Percentiles rank a stretch among this genome's conserved stretches.
These are phyloP conservation scores for Bipolaris oryzae DNA, from an alignment of 2,329 filamentous ascomycete species.

Conservation along the genomic window DNA sequence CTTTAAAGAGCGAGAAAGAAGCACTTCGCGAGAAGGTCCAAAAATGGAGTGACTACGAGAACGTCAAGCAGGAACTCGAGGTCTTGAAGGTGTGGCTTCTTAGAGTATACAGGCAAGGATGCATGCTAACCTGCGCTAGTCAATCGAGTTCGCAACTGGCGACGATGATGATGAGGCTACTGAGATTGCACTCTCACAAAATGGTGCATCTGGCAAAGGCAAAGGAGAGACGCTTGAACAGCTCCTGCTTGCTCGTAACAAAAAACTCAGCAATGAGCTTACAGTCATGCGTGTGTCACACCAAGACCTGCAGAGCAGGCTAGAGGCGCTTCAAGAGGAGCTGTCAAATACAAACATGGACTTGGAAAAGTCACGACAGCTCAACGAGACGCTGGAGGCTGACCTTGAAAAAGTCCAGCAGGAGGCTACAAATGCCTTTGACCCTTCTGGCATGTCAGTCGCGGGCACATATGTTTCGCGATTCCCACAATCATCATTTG, in stretches of 20 bases:
- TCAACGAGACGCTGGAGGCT: slow-evolving; percentile 89
- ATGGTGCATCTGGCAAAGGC: slow-evolving; percentile 60
- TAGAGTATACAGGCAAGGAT: background rate
- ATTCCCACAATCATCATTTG: slow-evolving; percentile 69
- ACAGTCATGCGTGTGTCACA: slow-evolving; percentile 93
- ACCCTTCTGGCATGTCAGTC: slow-evolving; percentile 84
- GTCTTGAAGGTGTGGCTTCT: slow-evolving; percentile 71
- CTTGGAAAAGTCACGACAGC: slow-evolving; percentile 79
- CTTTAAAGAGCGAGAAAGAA: slow-evolving; percentile 81
- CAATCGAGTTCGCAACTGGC: slow-evolving; percentile 93
- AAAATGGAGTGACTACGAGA: slow-evolving; percentile 93
- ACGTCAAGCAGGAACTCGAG: slow-evolving; percentile 93
- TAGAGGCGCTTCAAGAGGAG: slow-evolving; percentile 82
- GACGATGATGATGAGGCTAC: slow-evolving; percentile 65
- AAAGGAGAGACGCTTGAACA: slow-evolving; percentile 88
- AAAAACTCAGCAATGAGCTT: slow-evolving; percentile 92
- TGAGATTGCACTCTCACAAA: slow-evolving; percentile 46
- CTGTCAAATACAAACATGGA: slow-evolving; percentile 83
- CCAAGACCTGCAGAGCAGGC: slow-evolving; percentile 81
- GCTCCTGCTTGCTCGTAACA: slow-evolving; percentile 88
- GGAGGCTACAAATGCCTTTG: slow-evolving; percentile 81
- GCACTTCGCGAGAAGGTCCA: slow-evolving; percentile 78
- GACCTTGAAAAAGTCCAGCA: slow-evolving; percentile 88
- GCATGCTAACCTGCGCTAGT: slow-evolving; percentile 53
- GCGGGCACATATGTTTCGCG: slow-evolving; percentile 88